These are phyloP conservation scores for Avena insularis DNA, from an alignment of 176 grass and related monocot genomes.

Conservation along the genomic window DNA sequence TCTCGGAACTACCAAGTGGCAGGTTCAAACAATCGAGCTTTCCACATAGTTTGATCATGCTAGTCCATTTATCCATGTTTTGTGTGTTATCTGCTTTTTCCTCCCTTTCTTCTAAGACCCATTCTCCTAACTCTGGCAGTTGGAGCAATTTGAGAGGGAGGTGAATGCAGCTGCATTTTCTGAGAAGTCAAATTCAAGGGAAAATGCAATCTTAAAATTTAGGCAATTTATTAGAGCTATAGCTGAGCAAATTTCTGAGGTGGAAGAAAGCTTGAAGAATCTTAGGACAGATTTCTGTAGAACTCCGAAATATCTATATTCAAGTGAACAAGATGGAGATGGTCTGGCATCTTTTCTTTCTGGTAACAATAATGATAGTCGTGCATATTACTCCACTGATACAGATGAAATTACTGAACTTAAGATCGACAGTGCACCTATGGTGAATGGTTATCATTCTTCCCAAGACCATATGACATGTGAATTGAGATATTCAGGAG, in stretches of 20 bases:
- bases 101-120: slow-evolving; percentile 40
- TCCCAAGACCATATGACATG: slow-evolving; percentile 32
- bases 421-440: slow-evolving; percentile 52
- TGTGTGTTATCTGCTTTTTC: slow-evolving; percentile 12
- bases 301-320: slow-evolving; percentile 62
- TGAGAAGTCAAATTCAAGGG: slow-evolving; percentile 80
- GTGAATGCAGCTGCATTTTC: slow-evolving; percentile 70
- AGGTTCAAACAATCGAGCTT: slow-evolving; percentile 58
- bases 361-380: slow-evolving; percentile 37
- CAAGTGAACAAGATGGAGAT: slow-evolving; percentile 67
- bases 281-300: slow-evolving; percentile 48
- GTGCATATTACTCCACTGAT: slow-evolving; percentile 46
- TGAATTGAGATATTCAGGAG: slow-evolving; percentile 51
- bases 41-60: slow-evolving; percentile 16
- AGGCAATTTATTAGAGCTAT: slow-evolving; percentile 83
- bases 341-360: slow-evolving; percentile 78
- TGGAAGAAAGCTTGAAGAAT: slow-evolving; percentile 60
- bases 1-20: slow-evolving; percentile 90
- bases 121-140: slow-evolving; percentile 53
- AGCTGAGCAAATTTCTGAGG: slow-evolving; percentile 66
- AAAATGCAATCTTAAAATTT: slow-evolving; percentile 89
- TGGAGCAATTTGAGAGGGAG: slow-evolving; percentile 91
- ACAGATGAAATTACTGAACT: slow-evolving; percentile 68
- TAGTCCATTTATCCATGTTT: background rate
- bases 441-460: slow-evolving; percentile 50